phyloP scores from a whole-genome alignment of 495 filamentous ascomycete genomes.

The Daldinia concentrica region DNA sequence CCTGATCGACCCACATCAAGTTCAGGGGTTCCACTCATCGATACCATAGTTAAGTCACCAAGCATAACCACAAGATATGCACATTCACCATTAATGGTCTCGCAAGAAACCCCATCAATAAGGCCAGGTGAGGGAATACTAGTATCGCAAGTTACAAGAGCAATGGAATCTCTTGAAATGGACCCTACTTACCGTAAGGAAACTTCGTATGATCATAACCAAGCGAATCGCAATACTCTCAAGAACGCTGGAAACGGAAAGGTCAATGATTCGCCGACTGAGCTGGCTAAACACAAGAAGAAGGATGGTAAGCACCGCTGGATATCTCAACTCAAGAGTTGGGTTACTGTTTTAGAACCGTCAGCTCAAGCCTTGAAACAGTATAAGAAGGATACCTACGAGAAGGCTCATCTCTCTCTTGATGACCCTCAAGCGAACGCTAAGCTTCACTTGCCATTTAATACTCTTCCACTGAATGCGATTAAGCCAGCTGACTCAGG shows the following conservation, averaged over 20 bases:
- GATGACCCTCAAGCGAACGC: constrained; percentile 43
- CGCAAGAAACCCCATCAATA: not conserved
- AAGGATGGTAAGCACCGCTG: constrained; percentile 41
- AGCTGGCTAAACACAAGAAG: constrained; percentile 17
- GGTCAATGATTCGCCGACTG: constrained; percentile 1
- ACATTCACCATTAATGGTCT: not conserved
- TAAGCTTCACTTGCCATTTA: constrained; percentile 51
- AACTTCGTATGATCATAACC: not conserved
- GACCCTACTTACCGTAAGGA: not conserved
- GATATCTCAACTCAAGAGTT: constrained; percentile 52
- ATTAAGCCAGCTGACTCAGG: constrained; percentile 45
- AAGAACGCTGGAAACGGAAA: not conserved
- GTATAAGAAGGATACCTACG: constrained; percentile 51
- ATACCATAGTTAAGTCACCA: constrained; percentile 25
- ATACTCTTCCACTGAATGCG: constrained; percentile 49
- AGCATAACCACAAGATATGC: constrained; percentile 1
- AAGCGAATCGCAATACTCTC: not conserved
- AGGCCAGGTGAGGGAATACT: not conserved
- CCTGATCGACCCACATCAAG: constrained; percentile 40
- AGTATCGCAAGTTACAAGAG: constrained; percentile 14
- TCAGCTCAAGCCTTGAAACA: constrained; percentile 52
- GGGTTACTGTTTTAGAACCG: constrained; percentile 54
- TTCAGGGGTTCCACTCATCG: constrained; percentile 41
- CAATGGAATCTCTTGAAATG: constrained; percentile 19
- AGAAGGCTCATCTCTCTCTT: constrained; percentile 46